Percentiles rank a stretch among this genome's conserved stretches.
phyloP scores from a whole-genome alignment of 2,329 filamentous ascomycete species.

The Thelonectria blattea region DNA sequence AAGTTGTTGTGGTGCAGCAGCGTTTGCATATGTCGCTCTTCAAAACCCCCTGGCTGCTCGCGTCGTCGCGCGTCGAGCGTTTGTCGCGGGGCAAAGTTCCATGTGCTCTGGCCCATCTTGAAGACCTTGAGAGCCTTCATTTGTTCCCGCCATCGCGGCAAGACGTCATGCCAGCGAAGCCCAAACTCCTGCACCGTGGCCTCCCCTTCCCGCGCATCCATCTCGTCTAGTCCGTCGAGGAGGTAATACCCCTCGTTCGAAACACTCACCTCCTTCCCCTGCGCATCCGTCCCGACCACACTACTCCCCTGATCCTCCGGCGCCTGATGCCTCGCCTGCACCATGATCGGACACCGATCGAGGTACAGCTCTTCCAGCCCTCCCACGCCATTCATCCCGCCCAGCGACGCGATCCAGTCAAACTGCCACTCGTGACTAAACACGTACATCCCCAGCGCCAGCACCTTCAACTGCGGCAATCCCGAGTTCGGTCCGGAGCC shows the following conservation, averaged over 20 bases:
- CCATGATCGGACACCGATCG: constrained; percentile 48
- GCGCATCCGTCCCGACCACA: background rate
- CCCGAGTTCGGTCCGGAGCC: constrained; percentile 5
- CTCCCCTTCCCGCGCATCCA: constrained; percentile 1
- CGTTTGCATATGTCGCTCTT: background rate
- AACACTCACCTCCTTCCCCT: constrained; percentile 2
- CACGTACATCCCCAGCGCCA: constrained; percentile 48
- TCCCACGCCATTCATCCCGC: constrained; percentile 23
- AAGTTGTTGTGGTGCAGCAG: constrained; percentile 14
- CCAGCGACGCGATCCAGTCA: constrained; percentile 51
- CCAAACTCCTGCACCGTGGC: constrained; percentile 1
- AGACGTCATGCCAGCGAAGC: constrained; percentile 13
- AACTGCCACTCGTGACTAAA: constrained; percentile 53
- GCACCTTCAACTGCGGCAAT: constrained; percentile 45
- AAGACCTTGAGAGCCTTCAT: constrained; percentile 19
- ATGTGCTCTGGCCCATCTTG: constrained; percentile 10
- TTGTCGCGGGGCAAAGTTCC: background rate
- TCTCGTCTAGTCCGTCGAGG: constrained; percentile 4
- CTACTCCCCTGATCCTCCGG: background rate
- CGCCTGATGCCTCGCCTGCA: constrained; percentile 15
- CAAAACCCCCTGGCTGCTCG: background rate
- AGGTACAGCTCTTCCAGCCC: constrained; percentile 51
- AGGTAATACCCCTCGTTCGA: constrained; percentile 13
- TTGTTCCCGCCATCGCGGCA: constrained; percentile 2
- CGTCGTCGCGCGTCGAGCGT: constrained; percentile 1